Conservation (phyloP, 371 early-diverging fungal species). For the Coemansia sp. region DNA sequence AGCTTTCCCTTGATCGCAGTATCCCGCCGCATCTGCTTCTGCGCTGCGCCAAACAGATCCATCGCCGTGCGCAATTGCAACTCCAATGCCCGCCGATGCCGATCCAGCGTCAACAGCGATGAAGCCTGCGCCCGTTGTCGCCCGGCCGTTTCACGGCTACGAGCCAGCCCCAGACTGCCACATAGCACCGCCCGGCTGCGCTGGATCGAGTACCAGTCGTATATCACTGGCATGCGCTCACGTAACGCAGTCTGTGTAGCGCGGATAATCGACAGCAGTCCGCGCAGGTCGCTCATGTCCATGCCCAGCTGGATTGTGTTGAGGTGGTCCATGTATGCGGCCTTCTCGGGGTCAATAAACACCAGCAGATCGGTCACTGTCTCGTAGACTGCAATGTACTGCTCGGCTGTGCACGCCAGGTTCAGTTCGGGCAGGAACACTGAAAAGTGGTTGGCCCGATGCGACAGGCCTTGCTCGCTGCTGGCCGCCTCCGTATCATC, state of each 20-base stretch:
- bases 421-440: conserved; percentile 69
- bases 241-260: conserved; percentile 68
- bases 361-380: conserved; percentile 76
- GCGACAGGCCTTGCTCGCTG: conserved; percentile 39
- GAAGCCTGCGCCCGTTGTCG: conserved; percentile 21
- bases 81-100: conserved; percentile 49
- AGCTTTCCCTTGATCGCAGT: conserved; percentile 18
- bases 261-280: conserved; percentile 61
- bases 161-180: conserved; percentile 8
- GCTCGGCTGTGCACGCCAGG: conserved; percentile 69
- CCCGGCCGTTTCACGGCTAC: not conserved
- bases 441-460: conserved; percentile 60
- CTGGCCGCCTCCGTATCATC: conserved; percentile 7
- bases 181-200: conserved; percentile 23
- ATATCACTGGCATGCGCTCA: conserved; percentile 46
- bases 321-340: conserved; percentile 67
- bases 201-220: conserved; percentile 48
- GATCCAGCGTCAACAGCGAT: conserved; percentile 42
- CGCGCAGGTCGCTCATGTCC: conserved; percentile 58
- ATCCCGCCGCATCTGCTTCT: conserved; percentile 41
- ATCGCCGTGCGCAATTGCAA: conserved; percentile 52
- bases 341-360: conserved; percentile 77
- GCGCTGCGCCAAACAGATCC: conserved; percentile 53
- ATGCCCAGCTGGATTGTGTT: conserved; percentile 75
- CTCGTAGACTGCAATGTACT: conserved; percentile 71